Conservation (phyloP, 2,329 filamentous ascomycete genomes). For the Curvularia sp. region DNA sequence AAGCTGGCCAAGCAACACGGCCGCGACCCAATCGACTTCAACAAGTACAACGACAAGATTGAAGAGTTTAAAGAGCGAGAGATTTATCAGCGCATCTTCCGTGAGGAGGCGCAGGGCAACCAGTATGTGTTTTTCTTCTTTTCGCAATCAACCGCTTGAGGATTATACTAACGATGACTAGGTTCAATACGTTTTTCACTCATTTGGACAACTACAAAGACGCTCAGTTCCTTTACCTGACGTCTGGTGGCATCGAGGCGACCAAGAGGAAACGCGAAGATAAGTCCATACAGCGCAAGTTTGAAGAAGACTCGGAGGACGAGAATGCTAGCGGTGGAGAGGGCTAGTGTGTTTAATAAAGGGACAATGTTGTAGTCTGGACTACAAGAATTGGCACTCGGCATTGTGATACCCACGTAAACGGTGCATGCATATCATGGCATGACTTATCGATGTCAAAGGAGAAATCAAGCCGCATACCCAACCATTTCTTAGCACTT, state of each 20-base stretch:
- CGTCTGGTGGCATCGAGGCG: constrained; percentile 57
- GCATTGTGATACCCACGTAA: neutral
- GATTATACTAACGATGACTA: constrained; percentile 27
- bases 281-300: constrained; percentile 38
- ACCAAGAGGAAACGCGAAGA: constrained; percentile 46
- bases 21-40: constrained; percentile 77
- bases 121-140: constrained; percentile 66
- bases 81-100: constrained; percentile 92
- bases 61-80: constrained; percentile 88
- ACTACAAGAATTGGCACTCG: neutral
- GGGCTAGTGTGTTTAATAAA: constrained; percentile 21
- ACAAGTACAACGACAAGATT: constrained; percentile 77
- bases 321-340: constrained; percentile 48
- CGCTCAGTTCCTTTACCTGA: constrained; percentile 59
- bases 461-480: neutral
- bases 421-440: neutral
- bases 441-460: neutral
- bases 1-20: constrained; percentile 69
- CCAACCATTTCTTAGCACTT: neutral
- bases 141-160: too few species aligned
- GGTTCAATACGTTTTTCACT: constrained; percentile 59
- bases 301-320: constrained; percentile 47
- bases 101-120: constrained; percentile 85
- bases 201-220: constrained; percentile 61
- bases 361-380: neutral